Percentiles rank a stretch among this genome's conserved stretches.
Conservation (phyloP, 169 alveolate genomes). For the Cyclospora cayetanensis region DNA sequence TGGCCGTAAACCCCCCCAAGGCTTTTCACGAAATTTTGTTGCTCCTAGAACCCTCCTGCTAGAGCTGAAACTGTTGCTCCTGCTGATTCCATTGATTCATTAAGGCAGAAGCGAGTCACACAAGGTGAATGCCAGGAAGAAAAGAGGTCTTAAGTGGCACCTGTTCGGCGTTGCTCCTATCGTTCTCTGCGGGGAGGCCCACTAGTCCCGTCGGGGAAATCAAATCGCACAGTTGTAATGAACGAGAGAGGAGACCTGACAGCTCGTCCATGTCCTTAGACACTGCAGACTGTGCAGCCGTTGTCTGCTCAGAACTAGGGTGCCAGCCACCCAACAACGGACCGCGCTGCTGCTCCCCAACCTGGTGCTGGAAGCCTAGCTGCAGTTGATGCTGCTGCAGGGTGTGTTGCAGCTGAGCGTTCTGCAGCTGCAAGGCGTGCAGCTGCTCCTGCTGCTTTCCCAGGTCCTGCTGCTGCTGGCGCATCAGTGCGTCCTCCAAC, state of each 20-base stretch:
- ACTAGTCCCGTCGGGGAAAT: background rate
- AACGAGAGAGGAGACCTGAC: background rate
- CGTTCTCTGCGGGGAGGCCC: background rate
- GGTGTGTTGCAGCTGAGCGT: background rate
- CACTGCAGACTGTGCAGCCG: background rate
- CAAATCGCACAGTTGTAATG: background rate
- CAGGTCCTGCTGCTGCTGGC: background rate
- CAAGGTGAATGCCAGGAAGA: too few relatives aligned
- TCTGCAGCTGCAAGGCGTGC: too few relatives aligned
- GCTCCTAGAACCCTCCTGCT: too few relatives aligned
- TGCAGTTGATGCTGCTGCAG: background rate
- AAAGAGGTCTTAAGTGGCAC: too few relatives aligned
- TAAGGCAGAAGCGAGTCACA: too few relatives aligned
- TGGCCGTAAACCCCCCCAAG: too few relatives aligned
- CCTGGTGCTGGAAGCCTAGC: background rate
- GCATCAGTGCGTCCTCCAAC: background rate
- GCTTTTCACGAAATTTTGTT: too few relatives aligned
- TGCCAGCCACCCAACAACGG: background rate
- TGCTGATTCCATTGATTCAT: too few relatives aligned
- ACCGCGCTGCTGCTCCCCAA: background rate
- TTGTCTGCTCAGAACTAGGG: background rate
- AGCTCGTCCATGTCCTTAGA: background rate
- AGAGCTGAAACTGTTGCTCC: too few relatives aligned
- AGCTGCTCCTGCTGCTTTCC: background rate
- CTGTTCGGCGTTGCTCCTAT: too few relatives aligned